Evolutionary conservation across 2,329 filamentous ascomycete genomes (phyloP), one percentile per base, ranked within the genome.

Genomic region (Ascosphaera pollenicola): DNA sequence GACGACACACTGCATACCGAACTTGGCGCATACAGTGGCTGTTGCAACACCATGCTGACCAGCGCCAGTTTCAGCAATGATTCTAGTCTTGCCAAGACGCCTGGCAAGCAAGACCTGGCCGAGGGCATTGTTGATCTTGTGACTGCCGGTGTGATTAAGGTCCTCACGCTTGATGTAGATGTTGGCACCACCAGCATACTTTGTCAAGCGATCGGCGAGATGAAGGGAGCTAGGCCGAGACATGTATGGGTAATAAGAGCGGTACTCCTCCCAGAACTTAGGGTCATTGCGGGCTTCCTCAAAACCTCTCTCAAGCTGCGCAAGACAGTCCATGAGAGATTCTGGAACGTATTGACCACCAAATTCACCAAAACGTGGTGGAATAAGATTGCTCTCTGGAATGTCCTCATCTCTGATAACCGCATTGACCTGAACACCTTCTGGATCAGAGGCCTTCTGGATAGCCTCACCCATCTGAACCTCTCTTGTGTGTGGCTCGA

Each of bases 101-200:
- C 70, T 70, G 2, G 89, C 89, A 31, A 98, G 64, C 11, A 98
- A 70, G 37, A 94, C 75, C 59, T 98, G 89, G 2, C 89, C 89
- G 7, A 98, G 66, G 0, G 89, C 89, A 52, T 98, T 98, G 67
- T 98, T 98, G 67, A 98, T 95, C 70, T 98, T 98, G 69, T 98
- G 89, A 45, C 81, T 91, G 47, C 89, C 89, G 7, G 89, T 95
- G 57, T 98, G 89, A 61, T 95, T 95, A 41, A 95, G 66, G 56
- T 98, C 89, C 62, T 98, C 89, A 50, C 89, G 75, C 70, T 98
- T 98, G 48, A 98, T 64, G 78, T 87, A 98, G 63, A 98, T 92
- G 54, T 84, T 92, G 37, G 89, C 87, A 43, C 89, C 89, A 17
- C 84, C 83, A 37, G 82, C 84, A 51, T 87, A 65, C 54, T 91